Percentiles rank a stretch among this genome's conserved stretches.
Evolutionary conservation across 441 rosid genomes (phyloP).

Genomic region (Metrosideros polymorpha): DNA sequence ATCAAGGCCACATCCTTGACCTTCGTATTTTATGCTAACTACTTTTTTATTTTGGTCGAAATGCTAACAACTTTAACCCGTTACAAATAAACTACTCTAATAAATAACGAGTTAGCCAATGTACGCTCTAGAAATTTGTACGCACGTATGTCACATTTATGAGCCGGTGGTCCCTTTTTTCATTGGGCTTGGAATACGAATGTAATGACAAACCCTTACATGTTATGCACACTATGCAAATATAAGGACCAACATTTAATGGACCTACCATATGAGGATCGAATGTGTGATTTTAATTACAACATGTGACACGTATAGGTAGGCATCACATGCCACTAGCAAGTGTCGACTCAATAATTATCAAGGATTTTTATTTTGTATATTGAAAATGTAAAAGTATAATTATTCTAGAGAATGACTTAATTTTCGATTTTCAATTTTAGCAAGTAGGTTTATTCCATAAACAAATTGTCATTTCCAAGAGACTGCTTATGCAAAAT

Average conservation of each 20-base stretch:
- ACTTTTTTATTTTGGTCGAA: no score
- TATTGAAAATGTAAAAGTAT: not conserved
- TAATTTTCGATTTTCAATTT: no score
- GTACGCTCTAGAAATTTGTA: fast-evolving
- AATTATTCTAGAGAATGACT: not conserved
- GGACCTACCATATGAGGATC: not conserved
- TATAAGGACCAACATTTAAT: not conserved
- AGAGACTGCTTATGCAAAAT: not conserved
- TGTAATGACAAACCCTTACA: not conserved
- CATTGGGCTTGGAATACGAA: not conserved
- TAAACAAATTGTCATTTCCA: not conserved
- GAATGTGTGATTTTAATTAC: not conserved
- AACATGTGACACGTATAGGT: not conserved
- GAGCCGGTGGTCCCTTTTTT: not conserved
- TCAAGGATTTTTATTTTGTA: not conserved
- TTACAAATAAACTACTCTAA: no score
- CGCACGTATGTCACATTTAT: not conserved
- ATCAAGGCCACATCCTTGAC: not conserved
- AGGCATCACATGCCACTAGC: not conserved
- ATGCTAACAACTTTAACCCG: no score
- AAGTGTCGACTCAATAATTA: not conserved
- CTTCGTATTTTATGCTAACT: no score
- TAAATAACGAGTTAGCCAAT: not conserved
- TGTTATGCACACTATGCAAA: not conserved
- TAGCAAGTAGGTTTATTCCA: not conserved